Evolutionary conservation across 257 asterid species (phyloP).

Genomic region (Ilex aquifolium): DNA sequence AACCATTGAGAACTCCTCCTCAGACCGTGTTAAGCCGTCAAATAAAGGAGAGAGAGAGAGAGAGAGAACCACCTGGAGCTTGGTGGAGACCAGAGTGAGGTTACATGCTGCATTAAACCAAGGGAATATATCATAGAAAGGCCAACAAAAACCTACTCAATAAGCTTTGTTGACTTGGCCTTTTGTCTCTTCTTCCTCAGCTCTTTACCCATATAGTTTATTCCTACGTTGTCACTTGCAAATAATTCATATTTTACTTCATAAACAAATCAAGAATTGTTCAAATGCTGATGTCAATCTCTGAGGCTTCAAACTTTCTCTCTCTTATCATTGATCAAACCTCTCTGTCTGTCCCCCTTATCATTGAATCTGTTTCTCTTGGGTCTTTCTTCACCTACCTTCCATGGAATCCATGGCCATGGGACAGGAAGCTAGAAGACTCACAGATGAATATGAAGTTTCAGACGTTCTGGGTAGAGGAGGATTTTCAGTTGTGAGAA

Average conservation of each 20-base stretch:
- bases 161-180: not conserved
- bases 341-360: not conserved
- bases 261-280: not conserved
- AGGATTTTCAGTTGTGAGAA: constrained; percentile 75
- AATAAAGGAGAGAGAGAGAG: too few relatives aligned
- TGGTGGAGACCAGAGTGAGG: too few relatives aligned
- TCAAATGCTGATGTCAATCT: not conserved
- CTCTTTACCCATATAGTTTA: not conserved
- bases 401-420: constrained; percentile 9
- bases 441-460: constrained; percentile 63
- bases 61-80: too few relatives aligned
- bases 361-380: not conserved
- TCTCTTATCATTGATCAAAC: too few relatives aligned
- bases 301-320: too few relatives aligned
- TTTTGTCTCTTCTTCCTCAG: not conserved
- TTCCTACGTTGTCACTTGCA: not conserved
- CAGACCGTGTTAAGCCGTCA: too few relatives aligned
- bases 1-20: too few relatives aligned
- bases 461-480: constrained; percentile 67
- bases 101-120: too few relatives aligned
- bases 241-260: not conserved
- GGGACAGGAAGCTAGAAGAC: constrained; percentile 41
- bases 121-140: too few relatives aligned
- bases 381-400: not conserved
- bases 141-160: too few relatives aligned